Conservation (phyloP, 352 stramenopile species). For the Hyaloperonospora arabidopsidis region DNA sequence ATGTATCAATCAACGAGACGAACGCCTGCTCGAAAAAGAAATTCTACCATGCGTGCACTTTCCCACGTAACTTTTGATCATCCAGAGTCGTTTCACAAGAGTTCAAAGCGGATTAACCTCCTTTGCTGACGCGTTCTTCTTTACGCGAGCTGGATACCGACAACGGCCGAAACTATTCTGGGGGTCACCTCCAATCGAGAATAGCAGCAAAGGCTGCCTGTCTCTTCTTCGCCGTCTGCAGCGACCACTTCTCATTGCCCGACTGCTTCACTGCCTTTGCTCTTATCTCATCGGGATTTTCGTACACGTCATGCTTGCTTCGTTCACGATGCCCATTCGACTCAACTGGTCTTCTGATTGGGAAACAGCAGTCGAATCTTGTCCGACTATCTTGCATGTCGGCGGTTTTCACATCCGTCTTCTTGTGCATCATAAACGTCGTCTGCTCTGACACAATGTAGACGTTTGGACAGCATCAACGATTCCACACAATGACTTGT, state of each 20-base stretch:
- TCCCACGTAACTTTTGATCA: too few species aligned
- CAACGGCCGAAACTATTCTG: too few species aligned
- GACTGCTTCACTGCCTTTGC: conserved; percentile 2
- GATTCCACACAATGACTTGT: conserved; percentile 47
- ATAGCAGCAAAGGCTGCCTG: too few species aligned
- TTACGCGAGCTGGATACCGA: too few species aligned
- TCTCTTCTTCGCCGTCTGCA: too few species aligned
- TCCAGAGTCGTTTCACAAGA: too few species aligned
- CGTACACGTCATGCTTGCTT: conserved; percentile 3
- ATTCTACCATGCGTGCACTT: too few species aligned
- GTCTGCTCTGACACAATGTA: conserved; percentile 60
- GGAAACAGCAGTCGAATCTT: conserved; percentile 36
- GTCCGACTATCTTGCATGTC: conserved; percentile 30
- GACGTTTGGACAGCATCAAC: conserved; percentile 37
- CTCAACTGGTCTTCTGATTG: conserved; percentile 33
- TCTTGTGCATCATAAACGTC: conserved; percentile 56
- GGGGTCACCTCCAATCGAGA: too few species aligned
- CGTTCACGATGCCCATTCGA: conserved; percentile 16
- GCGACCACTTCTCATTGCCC: not conserved
- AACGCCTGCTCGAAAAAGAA: too few species aligned
- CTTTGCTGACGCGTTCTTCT: too few species aligned
- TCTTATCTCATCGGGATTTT: not conserved
- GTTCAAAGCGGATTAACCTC: too few species aligned
- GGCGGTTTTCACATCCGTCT: conserved; percentile 32
- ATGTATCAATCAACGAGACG: too few species aligned